phyloP scores from a whole-genome alignment of 352 stramenopile genomes.

The Phytopythium aichiense region DNA sequence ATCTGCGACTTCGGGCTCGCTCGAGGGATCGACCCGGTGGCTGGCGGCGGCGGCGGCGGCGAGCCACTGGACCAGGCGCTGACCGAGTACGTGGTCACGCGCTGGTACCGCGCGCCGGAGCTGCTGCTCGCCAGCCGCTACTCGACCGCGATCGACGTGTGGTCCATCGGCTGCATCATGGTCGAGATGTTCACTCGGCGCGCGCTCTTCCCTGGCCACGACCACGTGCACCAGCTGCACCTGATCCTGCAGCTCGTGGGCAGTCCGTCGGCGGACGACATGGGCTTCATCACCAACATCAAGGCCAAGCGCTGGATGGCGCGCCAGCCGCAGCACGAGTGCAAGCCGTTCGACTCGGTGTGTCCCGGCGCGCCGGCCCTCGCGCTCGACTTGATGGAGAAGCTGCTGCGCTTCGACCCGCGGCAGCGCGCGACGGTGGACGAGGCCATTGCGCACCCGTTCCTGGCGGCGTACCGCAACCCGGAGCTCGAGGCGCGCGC shows the following conservation, averaged over 20 bases:
- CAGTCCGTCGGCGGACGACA: slow-evolving; percentile 50
- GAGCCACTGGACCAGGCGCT: slow-evolving; percentile 26
- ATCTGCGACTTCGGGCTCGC: slow-evolving; percentile 90
- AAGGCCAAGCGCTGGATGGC: slow-evolving; percentile 84
- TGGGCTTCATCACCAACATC: slow-evolving; percentile 79
- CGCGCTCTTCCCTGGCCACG: slow-evolving; percentile 75
- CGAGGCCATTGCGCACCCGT: slow-evolving; percentile 73
- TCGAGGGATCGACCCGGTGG: slow-evolving; percentile 53
- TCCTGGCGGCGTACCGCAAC: slow-evolving; percentile 65
- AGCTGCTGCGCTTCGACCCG: slow-evolving; percentile 90
- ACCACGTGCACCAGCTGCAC: slow-evolving; percentile 90
- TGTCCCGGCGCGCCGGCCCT: slow-evolving; percentile 54
- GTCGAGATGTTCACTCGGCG: slow-evolving; percentile 94
- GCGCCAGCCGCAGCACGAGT: slow-evolving; percentile 60
- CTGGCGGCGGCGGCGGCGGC: slow-evolving; percentile 50
- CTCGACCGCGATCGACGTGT: slow-evolving; percentile 93
- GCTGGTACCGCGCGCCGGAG: slow-evolving; percentile 95
- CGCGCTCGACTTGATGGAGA: slow-evolving; percentile 81
- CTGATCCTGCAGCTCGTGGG: slow-evolving; percentile 75
- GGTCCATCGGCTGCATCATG: slow-evolving; percentile 98
- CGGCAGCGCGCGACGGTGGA: slow-evolving; percentile 64
- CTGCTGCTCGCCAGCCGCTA: slow-evolving; percentile 95
- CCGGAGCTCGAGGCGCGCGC: slow-evolving; percentile 40
- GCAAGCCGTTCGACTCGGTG: slow-evolving; percentile 40
- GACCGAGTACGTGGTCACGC: slow-evolving; percentile 91